Base-by-base conservation (phyloP, 192 early-diverging fungal genomes). In the Coemansia biformis region DNA sequence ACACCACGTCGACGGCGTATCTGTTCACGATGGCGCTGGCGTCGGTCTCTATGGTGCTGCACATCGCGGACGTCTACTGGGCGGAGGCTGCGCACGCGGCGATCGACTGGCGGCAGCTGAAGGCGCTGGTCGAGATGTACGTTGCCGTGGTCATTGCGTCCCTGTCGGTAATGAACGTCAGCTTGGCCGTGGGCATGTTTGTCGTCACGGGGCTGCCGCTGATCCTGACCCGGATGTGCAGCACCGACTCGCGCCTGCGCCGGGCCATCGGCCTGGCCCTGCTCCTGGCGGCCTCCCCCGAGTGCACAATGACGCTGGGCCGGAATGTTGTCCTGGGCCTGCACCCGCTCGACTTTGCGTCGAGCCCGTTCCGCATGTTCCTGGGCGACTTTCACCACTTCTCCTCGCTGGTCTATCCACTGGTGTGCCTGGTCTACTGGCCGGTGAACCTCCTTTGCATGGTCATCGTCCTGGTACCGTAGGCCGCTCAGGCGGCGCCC, bases 121-220 rank as follows among this genome's bases (percentile, higher is more conserved):
- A 74, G 51, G 58, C 70, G 10, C 38, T 66, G 8, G 39, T 59
- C 10, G 48, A 51, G 17, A 32, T 61, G 33, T 59, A 81, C 43
- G 74, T 81, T 12, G 84, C 83, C 1, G 60, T 83, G 36, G 45
- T 75, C 3, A 75, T 86, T 19, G 80, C 83, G 2, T 81, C 79
- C 7, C 61, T 87, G 4, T 83, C 85, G 0, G 74, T 83, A 5
- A 72, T 87, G 32, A 89, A 89, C 59, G 85, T 87, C 56, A 86
- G 83, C 56, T 46, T 87, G 43, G 85, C 82, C 0, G 75, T 86
- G 4, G 62, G 52, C 13, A 57, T 79, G 29, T 83, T 81, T 43
- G 60, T 77, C 6, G 44, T 82, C 14, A 74, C 78, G 6, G 73
- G 80, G 2, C 55, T 86, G 11, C 87, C 87, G 6, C 78, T 82